Percentiles rank a stretch among this genome's conserved stretches.
These are phyloP conservation scores for Spathaspora hagerdaliae DNA, from an alignment of 805 yeast genomes.

Conservation along the genomic window DNA sequence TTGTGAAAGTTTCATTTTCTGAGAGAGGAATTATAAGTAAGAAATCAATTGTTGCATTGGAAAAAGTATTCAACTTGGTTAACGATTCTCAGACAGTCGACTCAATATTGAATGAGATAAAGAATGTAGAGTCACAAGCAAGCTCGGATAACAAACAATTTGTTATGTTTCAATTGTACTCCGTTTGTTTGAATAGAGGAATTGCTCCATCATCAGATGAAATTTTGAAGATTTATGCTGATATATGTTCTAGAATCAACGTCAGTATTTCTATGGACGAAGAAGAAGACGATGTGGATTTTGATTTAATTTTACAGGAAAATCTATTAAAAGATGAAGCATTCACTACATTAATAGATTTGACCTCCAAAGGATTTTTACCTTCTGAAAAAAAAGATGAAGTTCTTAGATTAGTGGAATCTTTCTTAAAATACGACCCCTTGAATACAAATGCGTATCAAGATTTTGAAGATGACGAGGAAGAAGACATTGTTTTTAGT, in stretches of 20 bases:
- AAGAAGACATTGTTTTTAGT: slow-evolving; percentile 32
- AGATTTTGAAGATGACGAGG: slow-evolving; percentile 32
- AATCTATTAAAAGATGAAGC: slow-evolving; percentile 52
- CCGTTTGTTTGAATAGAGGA: slow-evolving; percentile 11
- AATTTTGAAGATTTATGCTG: slow-evolving; percentile 12
- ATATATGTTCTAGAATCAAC: slow-evolving; percentile 17
- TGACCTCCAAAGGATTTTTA: slow-evolving; percentile 11
- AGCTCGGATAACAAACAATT: slow-evolving; percentile 1
- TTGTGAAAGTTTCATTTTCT: slow-evolving; percentile 35
- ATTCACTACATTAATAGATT: slow-evolving; percentile 38
- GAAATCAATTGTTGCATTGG: slow-evolving; percentile 47
- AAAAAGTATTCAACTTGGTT: slow-evolving; percentile 31
- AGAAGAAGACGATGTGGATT: slow-evolving; percentile 35
- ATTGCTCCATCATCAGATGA: slow-evolving; percentile 1
- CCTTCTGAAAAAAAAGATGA: slow-evolving; percentile 6
- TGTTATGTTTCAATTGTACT: slow-evolving; percentile 11
- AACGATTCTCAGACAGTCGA: slow-evolving; percentile 5
- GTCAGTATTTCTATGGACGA: slow-evolving; percentile 18
- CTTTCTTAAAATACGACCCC: slow-evolving; percentile 30
- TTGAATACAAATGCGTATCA: slow-evolving; percentile 25
- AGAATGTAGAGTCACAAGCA: neutral
- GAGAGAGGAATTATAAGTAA: slow-evolving; percentile 45
- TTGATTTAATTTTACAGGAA: slow-evolving; percentile 37
- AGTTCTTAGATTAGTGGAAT: slow-evolving; percentile 15
- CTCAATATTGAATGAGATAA: neutral